phyloP scores from a whole-genome alignment of 2,329 filamentous ascomycete genomes.

The Talaromyces pinophilus region DNA sequence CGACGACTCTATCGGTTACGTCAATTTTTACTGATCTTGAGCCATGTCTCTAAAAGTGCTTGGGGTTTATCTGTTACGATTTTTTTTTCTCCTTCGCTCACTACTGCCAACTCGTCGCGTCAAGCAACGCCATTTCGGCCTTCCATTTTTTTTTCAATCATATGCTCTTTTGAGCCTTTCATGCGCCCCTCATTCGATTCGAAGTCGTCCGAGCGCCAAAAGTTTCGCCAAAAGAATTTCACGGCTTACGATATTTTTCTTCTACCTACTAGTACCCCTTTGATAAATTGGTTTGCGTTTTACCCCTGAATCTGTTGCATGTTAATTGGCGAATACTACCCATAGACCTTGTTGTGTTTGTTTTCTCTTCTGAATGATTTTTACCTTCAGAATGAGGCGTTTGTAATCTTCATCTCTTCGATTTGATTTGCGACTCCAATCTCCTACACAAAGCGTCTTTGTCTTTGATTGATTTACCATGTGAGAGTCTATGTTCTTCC shows the following conservation, averaged over 20 bases:
- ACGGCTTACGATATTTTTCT: constrained; percentile 27
- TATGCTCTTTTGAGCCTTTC: constrained; percentile 9
- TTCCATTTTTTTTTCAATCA: constrained; percentile 1
- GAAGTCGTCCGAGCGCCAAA: constrained; percentile 24
- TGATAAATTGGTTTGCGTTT: constrained; percentile 26
- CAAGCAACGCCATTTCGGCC: constrained; percentile 9
- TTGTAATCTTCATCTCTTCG: constrained; percentile 20
- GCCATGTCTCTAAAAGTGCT: constrained; percentile 21
- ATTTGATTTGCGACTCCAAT: constrained; percentile 11
- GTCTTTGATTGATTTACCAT: constrained; percentile 8
- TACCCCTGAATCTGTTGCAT: constrained; percentile 37
- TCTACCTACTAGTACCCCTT: constrained; percentile 22
- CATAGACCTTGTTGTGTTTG: constrained; percentile 37
- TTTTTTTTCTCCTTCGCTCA: constrained; percentile 29
- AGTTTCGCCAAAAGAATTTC: constrained; percentile 24
- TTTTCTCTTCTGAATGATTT: constrained; percentile 37
- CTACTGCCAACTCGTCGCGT: not conserved
- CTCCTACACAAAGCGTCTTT: constrained; percentile 3
- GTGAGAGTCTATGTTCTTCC: constrained; percentile 17
- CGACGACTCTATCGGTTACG: constrained; percentile 9
- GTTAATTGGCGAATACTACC: constrained; percentile 35
- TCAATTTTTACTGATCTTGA: constrained; percentile 4
- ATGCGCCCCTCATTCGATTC: constrained; percentile 16
- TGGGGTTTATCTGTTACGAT: constrained; percentile 15
- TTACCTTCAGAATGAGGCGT: constrained; percentile 25